Conservation (phyloP, 2,329 filamentous ascomycete species). For the Didymellaceae sp. region DNA sequence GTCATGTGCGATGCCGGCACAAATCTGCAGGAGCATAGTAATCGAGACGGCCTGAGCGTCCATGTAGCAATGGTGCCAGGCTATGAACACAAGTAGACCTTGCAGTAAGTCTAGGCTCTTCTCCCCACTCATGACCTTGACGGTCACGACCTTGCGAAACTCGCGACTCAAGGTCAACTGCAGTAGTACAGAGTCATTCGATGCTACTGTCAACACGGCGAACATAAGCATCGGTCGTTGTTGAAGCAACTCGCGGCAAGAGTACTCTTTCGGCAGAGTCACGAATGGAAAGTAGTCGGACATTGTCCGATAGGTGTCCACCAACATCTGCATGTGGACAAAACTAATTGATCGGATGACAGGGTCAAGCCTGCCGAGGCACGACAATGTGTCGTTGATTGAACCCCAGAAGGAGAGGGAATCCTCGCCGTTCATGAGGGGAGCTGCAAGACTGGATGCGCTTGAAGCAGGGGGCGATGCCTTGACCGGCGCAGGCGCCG, state of each 20-base stretch:
- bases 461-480: conserved; percentile 24
- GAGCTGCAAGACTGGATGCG: conserved; percentile 32
- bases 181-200: conserved; percentile 39
- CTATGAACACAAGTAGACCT: conserved; percentile 43
- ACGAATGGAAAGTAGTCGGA: conserved; percentile 47
- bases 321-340: conserved; percentile 43
- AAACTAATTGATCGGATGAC: conserved; percentile 44
- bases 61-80: conserved; percentile 49
- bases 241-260: conserved; percentile 37
- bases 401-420: conserved; percentile 43
- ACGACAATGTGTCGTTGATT: conserved; percentile 41
- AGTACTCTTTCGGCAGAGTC: conserved; percentile 34
- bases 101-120: conserved; percentile 45
- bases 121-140: conserved; percentile 46
- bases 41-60: conserved; percentile 43
- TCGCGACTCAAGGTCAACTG: conserved; percentile 43
- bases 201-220: conserved; percentile 43
- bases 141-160: conserved; percentile 45
- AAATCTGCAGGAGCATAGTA: conserved; percentile 44
- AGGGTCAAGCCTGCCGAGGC: conserved; percentile 41
- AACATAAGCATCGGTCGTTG: conserved; percentile 44
- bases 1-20: conserved; percentile 41
- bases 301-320: conserved; percentile 44
- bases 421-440: conserved; percentile 33
- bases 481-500: conserved; percentile 21